Evolutionary conservation across 345 rosid species (phyloP), one percentile per base, ranked within the genome.

Genomic region (Psidium guajava): DNA sequence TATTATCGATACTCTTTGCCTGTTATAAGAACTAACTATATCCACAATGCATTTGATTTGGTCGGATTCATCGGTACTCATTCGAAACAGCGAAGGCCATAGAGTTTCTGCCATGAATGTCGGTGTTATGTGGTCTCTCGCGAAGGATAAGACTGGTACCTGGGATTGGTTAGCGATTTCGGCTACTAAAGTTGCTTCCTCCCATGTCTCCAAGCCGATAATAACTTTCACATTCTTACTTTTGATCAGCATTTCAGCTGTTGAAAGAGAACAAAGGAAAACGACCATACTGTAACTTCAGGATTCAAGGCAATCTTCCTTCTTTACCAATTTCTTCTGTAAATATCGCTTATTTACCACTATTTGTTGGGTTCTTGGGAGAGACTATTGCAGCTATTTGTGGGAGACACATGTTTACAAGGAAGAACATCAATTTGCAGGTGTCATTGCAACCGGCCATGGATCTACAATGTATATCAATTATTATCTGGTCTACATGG

Each of bases 191-290:
- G 86, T 83, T 73, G 94, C 89, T 84, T 86, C 93, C 74, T 88
- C 86, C 94, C 94, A 91, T 36, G 54, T 87, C 73, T 90, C 90
- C 91, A 89, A 57, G 61, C 95, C 92, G 7, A 92, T 50, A 27
- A 92, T 90, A 77, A 85, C 92, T 32, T 89, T 49, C 28, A 89
- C 91, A 47, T 83, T 28, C 40, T 87, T 86, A 64, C 89, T 88
- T 69, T 85, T 83, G 27, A 92, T 89, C 75, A 91, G 69, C 27
- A 58, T 85, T 83, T 88, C 54, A 82, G 93, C 92, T 89, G 89
- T 84, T 81, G 75, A n/a, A 56, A 20, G 7, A n/a, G 7, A n/a
- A 12, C 27, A 61, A 44, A 44, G 32, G n/a, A 22, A 54, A 82
- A 47, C 32, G 36, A 22, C 16, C 21, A 20, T 20, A 42, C 25